Evolutionary conservation across 305 asterid species (phyloP).

Genomic region (Fraxinus paxiana): DNA sequence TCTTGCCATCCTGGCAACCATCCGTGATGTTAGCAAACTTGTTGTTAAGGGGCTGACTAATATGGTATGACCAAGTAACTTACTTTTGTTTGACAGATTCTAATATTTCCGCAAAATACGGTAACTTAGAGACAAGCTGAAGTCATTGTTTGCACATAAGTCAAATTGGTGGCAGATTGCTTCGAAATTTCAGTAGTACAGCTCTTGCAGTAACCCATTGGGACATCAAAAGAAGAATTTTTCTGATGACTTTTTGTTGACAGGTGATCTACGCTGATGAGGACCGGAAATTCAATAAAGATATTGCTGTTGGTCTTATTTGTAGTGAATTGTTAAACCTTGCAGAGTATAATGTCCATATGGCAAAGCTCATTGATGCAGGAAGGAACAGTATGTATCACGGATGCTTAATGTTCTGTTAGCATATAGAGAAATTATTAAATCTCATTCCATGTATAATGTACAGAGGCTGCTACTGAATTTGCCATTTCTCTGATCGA

Average conservation of each 20-base stretch:
- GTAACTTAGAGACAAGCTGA: not conserved
- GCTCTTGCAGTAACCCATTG: not conserved
- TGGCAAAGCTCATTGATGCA: constrained; percentile 93
- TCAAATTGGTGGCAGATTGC: not conserved
- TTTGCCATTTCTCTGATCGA: constrained; percentile 84
- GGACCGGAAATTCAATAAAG: constrained; percentile 83
- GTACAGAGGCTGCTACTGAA: constrained; percentile 89
- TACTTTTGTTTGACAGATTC: not conserved
- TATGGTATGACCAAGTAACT: constrained; percentile 61
- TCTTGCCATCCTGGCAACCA: constrained; percentile 74
- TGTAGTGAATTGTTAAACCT: constrained; percentile 74
- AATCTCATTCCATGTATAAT: constrained; percentile 18
- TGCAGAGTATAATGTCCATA: constrained; percentile 91
- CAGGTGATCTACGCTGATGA: constrained; percentile 94
- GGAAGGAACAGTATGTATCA: constrained; percentile 84
- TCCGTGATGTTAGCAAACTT: constrained; percentile 98
- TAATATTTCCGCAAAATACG: not conserved
- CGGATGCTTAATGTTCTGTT: constrained; percentile 18
- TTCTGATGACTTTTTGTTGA: constrained; percentile 21
- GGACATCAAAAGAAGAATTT: not conserved
- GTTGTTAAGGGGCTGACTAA: constrained; percentile 96
- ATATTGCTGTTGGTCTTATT: constrained; percentile 79
- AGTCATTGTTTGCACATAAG: not conserved
- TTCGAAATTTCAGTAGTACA: not conserved
- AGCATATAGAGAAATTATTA: constrained; percentile 15